phyloP scores from a whole-genome alignment of 192 early-diverging fungal genomes.

The Coemansia sp. region DNA sequence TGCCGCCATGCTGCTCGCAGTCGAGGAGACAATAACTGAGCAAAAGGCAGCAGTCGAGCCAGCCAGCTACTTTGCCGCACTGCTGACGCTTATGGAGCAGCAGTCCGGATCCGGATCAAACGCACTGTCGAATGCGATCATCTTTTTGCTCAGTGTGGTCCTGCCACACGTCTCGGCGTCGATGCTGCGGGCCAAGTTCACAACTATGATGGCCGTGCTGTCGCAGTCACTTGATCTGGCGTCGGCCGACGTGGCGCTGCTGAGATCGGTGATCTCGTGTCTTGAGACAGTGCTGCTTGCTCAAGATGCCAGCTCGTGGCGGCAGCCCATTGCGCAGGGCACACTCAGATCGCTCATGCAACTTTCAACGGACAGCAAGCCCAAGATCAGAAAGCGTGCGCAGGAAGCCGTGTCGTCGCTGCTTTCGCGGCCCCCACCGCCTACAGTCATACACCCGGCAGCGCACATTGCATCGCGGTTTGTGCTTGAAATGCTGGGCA shows the following conservation, averaged over 20 bases:
- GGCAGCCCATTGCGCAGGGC: constrained; percentile 64
- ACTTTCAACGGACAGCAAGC: constrained; percentile 77
- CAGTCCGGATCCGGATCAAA: constrained; percentile 50
- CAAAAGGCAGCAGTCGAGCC: constrained; percentile 67
- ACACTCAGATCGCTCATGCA: constrained; percentile 72
- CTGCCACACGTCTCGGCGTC: constrained; percentile 62
- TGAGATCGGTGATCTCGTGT: constrained; percentile 77
- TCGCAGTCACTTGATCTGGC: constrained; percentile 55
- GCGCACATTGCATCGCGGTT: constrained; percentile 65
- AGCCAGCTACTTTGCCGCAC: constrained; percentile 86
- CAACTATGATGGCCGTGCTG: constrained; percentile 63
- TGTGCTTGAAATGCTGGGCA: constrained; percentile 59
- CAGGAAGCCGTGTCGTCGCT: constrained; percentile 78
- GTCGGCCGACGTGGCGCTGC: constrained; percentile 78
- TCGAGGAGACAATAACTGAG: constrained; percentile 81
- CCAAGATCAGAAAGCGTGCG: constrained; percentile 87
- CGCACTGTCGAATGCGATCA: constrained; percentile 62
- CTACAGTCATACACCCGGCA: constrained; percentile 70
- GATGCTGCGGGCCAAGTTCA: constrained; percentile 66
- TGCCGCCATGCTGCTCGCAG: constrained; percentile 66
- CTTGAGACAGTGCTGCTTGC: constrained; percentile 74
- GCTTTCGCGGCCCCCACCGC: constrained; percentile 71
- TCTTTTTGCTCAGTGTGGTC: constrained; percentile 79
- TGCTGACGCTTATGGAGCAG: constrained; percentile 74
- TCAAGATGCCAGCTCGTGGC: constrained; percentile 78